Evolutionary conservation across 495 filamentous ascomycete species (phyloP).

Genomic region (Xeromyces bisporus): DNA sequence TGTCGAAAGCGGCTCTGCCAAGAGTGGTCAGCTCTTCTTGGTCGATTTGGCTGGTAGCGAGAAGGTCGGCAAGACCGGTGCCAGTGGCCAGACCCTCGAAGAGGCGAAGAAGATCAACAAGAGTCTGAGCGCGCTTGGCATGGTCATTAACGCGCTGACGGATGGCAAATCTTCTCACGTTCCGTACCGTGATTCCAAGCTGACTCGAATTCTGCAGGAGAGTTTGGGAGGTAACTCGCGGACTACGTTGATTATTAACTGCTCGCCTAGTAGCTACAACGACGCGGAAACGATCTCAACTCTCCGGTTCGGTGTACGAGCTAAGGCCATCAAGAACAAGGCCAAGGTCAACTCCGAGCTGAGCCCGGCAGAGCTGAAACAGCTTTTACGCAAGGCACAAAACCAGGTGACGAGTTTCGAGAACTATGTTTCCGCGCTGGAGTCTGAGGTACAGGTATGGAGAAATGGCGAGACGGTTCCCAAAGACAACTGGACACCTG

Average conservation of each 20-base stretch:
- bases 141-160: constrained; percentile 96
- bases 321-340: constrained; percentile 99
- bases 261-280: constrained; percentile 95
- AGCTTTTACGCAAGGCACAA: constrained; percentile 78
- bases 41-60: constrained; percentile 96
- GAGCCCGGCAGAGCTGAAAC: constrained; percentile 86
- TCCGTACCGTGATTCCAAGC: constrained; percentile 94
- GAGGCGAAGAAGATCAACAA: constrained; percentile 99
- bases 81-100: constrained; percentile 91
- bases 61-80: constrained; percentile 97
- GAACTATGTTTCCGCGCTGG: constrained; percentile 65
- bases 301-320: constrained; percentile 85
- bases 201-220: constrained; percentile 93
- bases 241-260: constrained; percentile 96
- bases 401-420: constrained; percentile 78
- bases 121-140: constrained; percentile 90
- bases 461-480: constrained; percentile 76
- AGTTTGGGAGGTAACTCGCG: constrained; percentile 91
- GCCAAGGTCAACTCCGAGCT: constrained; percentile 98
- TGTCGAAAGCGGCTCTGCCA: constrained; percentile 86
- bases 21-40: constrained; percentile 90
- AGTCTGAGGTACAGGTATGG: constrained; percentile 75
- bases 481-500: constrained; percentile 62
- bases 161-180: constrained; percentile 97
- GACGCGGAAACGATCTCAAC: constrained; percentile 90